Evolutionary conservation across 2,329 filamentous ascomycete genomes (phyloP).

Genomic region (Lasiodiplodia sp.): DNA sequence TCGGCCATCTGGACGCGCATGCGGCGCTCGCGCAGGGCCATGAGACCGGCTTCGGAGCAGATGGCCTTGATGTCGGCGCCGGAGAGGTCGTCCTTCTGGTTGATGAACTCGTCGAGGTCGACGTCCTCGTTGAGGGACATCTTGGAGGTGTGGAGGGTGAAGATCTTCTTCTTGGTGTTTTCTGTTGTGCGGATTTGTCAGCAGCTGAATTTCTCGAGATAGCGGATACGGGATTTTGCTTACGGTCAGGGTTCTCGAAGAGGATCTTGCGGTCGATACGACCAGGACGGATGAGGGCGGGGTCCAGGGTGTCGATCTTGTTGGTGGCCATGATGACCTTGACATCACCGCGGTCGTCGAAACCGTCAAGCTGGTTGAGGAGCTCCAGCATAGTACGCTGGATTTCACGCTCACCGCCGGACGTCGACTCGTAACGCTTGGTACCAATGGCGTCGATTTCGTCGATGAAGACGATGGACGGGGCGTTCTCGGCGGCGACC

Average conservation of each 20-base stretch:
- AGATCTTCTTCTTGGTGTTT: slow-evolving; percentile 97
- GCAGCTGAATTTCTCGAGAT: slow-evolving; percentile 6
- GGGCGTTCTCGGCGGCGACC: slow-evolving; percentile 93
- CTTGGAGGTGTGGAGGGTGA: slow-evolving; percentile 96
- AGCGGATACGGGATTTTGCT: slow-evolving; percentile 39
- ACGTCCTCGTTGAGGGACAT: slow-evolving; percentile 97
- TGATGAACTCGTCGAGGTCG: slow-evolving; percentile 98
- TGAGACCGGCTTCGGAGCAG: slow-evolving; percentile 93
- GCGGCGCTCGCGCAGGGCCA: slow-evolving; percentile 90
- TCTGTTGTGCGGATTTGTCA: slow-evolving; percentile 72
- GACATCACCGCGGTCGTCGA: slow-evolving; percentile 97
- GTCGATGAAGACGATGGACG: slow-evolving; percentile 98
- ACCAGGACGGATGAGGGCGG: slow-evolving; percentile 92
- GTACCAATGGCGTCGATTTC: slow-evolving; percentile 99
- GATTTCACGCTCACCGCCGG: slow-evolving; percentile 94
- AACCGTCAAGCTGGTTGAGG: slow-evolving; percentile 97
- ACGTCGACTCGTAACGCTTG: slow-evolving; percentile 97
- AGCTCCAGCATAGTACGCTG: slow-evolving; percentile 99
- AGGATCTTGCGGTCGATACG: slow-evolving; percentile 98
- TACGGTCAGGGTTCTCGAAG: slow-evolving; percentile 75
- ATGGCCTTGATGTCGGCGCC: slow-evolving; percentile 99
- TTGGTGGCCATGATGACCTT: slow-evolving; percentile 99
- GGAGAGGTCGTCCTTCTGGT: slow-evolving; percentile 95
- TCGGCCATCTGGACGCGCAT: slow-evolving; percentile 99
- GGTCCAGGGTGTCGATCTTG: slow-evolving; percentile 98